Percentiles rank a stretch among this genome's conserved stretches.
Conservation (phyloP, 345 rosid genomes). For the Eucalyptus brandiana region DNA sequence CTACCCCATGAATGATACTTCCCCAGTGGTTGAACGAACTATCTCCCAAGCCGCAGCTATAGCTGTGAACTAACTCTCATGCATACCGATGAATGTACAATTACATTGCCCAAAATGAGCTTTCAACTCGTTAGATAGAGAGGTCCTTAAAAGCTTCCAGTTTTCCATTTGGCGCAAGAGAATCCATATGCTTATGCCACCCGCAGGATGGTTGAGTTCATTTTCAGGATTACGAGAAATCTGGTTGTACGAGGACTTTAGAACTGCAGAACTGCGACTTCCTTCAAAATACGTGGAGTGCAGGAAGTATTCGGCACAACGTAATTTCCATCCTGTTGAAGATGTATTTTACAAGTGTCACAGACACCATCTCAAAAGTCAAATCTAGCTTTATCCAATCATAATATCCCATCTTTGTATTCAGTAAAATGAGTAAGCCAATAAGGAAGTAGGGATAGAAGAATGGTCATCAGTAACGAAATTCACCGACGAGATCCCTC, state of each 20-base stretch:
- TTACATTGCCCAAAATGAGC: neutral
- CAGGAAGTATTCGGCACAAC: slow-evolving; percentile 61
- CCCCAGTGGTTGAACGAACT: too few relatives aligned
- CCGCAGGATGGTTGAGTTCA: slow-evolving; percentile 32
- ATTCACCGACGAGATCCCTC: neutral
- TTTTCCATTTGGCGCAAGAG: slow-evolving; percentile 55
- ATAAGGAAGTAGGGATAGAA: neutral
- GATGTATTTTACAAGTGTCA: neutral
- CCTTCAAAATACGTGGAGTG: slow-evolving; percentile 82
- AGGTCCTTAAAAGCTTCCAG: slow-evolving; percentile 54
- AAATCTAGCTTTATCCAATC: neutral
- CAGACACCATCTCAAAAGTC: neutral
- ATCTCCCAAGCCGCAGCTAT: neutral
- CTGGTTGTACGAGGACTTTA: slow-evolving; percentile 32
- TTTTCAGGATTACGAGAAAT: slow-evolving; percentile 28
- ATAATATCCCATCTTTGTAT: neutral
- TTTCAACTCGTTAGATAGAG: slow-evolving; percentile 7
- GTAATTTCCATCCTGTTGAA: slow-evolving; percentile 75
- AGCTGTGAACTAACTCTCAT: neutral
- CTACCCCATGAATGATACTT: too few relatives aligned
- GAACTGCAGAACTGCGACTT: slow-evolving; percentile 40
- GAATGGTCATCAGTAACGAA: neutral
- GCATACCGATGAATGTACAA: neutral
- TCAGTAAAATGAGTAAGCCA: neutral
- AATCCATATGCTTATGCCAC: slow-evolving; percentile 21